Conservation (phyloP, 192 early-diverging fungal genomes). For the Coemansia sp. region DNA sequence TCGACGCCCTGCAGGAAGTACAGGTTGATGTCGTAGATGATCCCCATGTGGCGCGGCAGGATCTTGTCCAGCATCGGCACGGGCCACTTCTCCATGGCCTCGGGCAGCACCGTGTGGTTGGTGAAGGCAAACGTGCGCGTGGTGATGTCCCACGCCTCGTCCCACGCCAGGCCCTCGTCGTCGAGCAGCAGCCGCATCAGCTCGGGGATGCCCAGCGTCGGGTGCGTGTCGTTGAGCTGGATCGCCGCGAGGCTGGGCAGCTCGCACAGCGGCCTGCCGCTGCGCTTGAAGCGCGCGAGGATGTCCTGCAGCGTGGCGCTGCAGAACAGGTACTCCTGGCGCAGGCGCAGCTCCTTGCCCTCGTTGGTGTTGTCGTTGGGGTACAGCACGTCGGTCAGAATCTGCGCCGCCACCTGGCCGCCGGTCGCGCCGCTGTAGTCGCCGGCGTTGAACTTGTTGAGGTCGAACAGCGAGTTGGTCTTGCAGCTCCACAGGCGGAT, state of each 20-base stretch:
- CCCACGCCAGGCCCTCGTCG: conserved; percentile 88
- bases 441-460: conserved; percentile 83
- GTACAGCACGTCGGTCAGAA: conserved; percentile 93
- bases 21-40: conserved; percentile 99
- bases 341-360: conserved; percentile 94
- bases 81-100: conserved; percentile 97
- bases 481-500: conserved; percentile 97
- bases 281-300: conserved; percentile 92
- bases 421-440: conserved; percentile 91
- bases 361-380: conserved; percentile 98
- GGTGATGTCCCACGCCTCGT: conserved; percentile 90
- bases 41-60: conserved; percentile 95
- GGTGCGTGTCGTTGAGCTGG: conserved; percentile 98
- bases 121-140: conserved; percentile 94
- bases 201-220: conserved; percentile 91
- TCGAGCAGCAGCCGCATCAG: conserved; percentile 91
- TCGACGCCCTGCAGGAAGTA: conserved; percentile 97
- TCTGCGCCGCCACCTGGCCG: conserved; percentile 90
- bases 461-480: conserved; percentile 85
- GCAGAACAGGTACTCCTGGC: conserved; percentile 98
- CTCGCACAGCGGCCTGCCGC: conserved; percentile 75
- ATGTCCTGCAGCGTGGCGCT: conserved; percentile 86
- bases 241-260: conserved; percentile 94
- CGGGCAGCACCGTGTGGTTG: conserved; percentile 98
- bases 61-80: conserved; percentile 92